Evolutionary conservation across 768 basidiomycete genomes (phyloP).

Genomic region (Kondoa malvinella): DNA sequence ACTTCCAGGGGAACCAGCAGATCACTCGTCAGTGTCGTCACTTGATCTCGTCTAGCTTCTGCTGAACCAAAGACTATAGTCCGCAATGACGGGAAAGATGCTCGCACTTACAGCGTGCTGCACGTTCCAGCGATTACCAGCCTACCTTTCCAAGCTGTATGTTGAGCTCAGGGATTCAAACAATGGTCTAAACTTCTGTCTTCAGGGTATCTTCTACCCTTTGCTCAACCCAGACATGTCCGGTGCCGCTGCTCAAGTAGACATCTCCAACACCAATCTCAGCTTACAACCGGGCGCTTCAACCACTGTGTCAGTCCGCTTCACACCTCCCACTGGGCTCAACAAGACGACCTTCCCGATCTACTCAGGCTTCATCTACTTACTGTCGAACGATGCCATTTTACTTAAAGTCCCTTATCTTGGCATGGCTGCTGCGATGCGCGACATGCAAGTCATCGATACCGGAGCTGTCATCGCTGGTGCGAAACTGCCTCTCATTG

Average conservation of each 20-base stretch:
- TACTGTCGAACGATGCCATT: conserved; percentile 31
- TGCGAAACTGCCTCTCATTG: conserved; percentile 35
- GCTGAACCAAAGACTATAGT: conserved; percentile 1
- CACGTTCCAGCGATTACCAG: not conserved
- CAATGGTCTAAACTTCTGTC: too few relatives aligned
- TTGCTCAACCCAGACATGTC: not conserved
- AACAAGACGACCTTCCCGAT: conserved; percentile 40
- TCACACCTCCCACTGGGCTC: conserved; percentile 39
- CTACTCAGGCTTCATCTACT: conserved; percentile 45
- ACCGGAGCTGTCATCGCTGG: conserved; percentile 39
- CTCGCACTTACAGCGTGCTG: not conserved
- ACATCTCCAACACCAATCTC: not conserved
- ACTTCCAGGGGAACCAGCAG: not conserved
- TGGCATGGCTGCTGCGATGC: conserved; percentile 36
- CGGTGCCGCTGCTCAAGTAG: not conserved
- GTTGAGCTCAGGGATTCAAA: too few relatives aligned
- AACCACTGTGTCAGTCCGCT: conserved; percentile 35
- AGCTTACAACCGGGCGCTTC: not conserved
- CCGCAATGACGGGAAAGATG: not conserved
- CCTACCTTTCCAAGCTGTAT: not conserved
- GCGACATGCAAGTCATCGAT: conserved; percentile 41
- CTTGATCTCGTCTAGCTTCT: conserved; percentile 31
- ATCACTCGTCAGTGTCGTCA: not conserved
- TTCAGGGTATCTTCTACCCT: not conserved
- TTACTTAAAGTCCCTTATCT: conserved; percentile 39